Evolutionary conservation across 148 eudicot species (phyloP).

Genomic region (Rhododendron henanense): DNA sequence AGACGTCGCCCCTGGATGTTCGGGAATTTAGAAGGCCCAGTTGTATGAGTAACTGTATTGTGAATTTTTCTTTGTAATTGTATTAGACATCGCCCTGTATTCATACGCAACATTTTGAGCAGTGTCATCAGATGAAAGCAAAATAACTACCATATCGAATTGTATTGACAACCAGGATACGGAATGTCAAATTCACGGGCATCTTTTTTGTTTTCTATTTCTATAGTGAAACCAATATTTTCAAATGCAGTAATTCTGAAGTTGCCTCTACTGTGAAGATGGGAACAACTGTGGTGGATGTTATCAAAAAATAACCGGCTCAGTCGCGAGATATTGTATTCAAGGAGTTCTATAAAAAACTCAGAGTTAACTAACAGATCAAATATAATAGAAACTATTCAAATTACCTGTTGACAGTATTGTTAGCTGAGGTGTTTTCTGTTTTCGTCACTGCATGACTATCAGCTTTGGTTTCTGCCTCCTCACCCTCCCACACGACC

Average conservation of each 20-base stretch:
- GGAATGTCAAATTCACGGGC: neutral
- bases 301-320: neutral
- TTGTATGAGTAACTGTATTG: neutral
- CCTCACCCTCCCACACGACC: too few species aligned
- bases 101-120: neutral
- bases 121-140: neutral
- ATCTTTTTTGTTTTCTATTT: neutral
- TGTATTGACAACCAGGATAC: neutral
- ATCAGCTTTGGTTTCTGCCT: too few species aligned
- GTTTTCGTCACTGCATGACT: too few species aligned
- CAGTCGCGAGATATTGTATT: neutral
- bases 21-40: neutral
- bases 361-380: neutral
- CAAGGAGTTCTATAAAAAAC: neutral
- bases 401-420: too few species aligned
- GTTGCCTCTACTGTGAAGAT: neutral
- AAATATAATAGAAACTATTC: too few species aligned
- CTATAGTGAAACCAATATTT: neutral
- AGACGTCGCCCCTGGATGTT: neutral
- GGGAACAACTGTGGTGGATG: neutral
- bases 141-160: neutral
- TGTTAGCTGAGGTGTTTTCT: too few species aligned
- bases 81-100: constrained; percentile 31
- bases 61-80: neutral
- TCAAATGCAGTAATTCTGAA: neutral